Evolutionary conservation across 2,329 filamentous ascomycete species (phyloP).

Genomic region (Ceratocystis eucalypticola): DNA sequence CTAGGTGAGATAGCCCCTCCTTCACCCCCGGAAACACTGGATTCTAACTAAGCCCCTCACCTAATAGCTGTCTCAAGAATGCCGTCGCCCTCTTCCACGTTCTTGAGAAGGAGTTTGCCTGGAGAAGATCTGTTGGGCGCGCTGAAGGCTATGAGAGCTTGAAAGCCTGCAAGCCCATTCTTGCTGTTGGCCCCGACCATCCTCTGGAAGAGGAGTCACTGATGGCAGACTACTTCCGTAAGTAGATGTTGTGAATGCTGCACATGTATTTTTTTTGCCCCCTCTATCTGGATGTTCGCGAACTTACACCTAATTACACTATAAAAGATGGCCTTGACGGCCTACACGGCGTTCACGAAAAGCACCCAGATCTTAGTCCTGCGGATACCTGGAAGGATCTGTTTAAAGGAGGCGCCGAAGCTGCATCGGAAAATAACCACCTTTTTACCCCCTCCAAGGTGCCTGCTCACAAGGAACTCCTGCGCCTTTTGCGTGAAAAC

Average conservation of each 20-base stretch:
- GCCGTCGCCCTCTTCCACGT: conserved; percentile 83
- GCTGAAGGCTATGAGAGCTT: conserved; percentile 60
- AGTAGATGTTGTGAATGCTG: conserved; percentile 24
- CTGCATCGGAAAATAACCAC: conserved; percentile 34
- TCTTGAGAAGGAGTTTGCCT: conserved; percentile 74
- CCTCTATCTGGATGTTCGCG: not conserved
- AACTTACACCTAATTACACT: not conserved
- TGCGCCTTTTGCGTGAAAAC: conserved; percentile 71
- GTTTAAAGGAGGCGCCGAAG: conserved; percentile 33
- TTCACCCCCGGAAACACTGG: not conserved
- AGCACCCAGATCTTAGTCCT: conserved; percentile 62
- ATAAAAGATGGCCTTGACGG: conserved; percentile 58
- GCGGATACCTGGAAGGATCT: conserved; percentile 60
- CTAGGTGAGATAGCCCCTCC: conserved; percentile 40
- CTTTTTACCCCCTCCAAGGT: conserved; percentile 64
- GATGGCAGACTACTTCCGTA: conserved; percentile 78
- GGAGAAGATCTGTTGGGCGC: conserved; percentile 58
- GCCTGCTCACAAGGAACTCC: conserved; percentile 71
- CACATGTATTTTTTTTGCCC: not conserved
- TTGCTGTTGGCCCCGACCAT: conserved; percentile 76
- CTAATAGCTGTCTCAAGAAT: conserved; percentile 60
- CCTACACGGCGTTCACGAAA: conserved; percentile 58
- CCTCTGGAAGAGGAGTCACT: conserved; percentile 73
- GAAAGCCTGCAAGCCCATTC: conserved; percentile 59
- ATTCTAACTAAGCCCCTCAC: conserved; percentile 1